Evolutionary conservation across 495 filamentous ascomycete species (phyloP), one percentile per base, ranked within the genome.

Genomic region (Pyronema omphalodes): DNA sequence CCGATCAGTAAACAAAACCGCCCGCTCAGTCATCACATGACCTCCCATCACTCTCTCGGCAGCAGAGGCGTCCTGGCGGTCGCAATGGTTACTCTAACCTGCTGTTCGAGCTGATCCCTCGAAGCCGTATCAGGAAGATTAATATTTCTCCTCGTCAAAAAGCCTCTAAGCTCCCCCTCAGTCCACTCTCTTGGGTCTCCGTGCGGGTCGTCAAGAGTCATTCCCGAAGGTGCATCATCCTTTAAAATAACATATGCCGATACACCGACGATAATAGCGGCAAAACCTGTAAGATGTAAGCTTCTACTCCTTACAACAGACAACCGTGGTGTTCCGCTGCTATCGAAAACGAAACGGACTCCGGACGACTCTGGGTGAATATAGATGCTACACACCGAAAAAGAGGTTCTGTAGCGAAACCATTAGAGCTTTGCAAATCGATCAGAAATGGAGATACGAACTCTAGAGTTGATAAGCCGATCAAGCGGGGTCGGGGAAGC

Each of bases 231-330:
- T 19, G 59, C 46, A 55, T 86, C 84, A 23, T 76, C 74, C 50
- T 84, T 83, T 81, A 82, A 86, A 56, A 94, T 93, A 2, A 81
- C 74, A 80, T 81, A 94, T 14, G 75, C 82, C 6, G 88, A 81
- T 6, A 83, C 88, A 3, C 83, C 86, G 3, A 85, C 83, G 41
- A 94, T 80, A 57, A 93, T 77, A 18, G 84, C 86, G 12, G 83
- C 76, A 66, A 94, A 94, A 44, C 76, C 80, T 81, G 59, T 45
- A 54, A 57, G 34, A 12, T 33, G 17, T n/a, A n/a, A 19, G 14
- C 19, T 35, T 29, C 23, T 50, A 48, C 51, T 11, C n/a, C 43
- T 29, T 55, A 5, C 36, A 35, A 46, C 12, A 45, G 37, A 19
- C 36, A 17, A 34, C 45, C 15, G 19, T 1, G 19, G 2, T 14